Base-by-base conservation (phyloP, 176 grass and related monocot species). In the Ampelocalamus luodianensis region DNA sequence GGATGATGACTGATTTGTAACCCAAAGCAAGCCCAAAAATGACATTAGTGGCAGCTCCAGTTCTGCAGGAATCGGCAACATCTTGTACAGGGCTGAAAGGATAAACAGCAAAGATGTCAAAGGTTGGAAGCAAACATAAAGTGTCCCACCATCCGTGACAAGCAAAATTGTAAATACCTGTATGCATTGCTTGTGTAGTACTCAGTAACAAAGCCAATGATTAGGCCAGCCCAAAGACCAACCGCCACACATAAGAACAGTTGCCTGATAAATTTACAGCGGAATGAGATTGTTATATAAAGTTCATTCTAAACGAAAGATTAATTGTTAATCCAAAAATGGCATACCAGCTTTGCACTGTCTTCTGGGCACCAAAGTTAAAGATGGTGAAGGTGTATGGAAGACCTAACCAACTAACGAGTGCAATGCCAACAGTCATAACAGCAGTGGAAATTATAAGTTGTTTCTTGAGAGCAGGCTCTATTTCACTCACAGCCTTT, bases 1-100 rank as follows among this genome's bases (percentile, higher is more conserved):
- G 91, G 66, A 92, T 87, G 73, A 92, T 92, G 54, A 90, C 87
- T 16, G 87, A 92, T 87, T 92, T 90, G 76, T 92, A 92, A 53
- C 87, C 87, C 85, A 92, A 82, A 72, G 87, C 91, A 86, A 92
- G 77, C 18, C 87, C 87, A 77, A 90, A 87, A 32, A 87, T 92
- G 55, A 92, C 91, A 73, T 92, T 92, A 61, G 91, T 92, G 36
- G 91, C 91, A 58, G 91, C 87, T 64, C 91, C 91, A 72, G 87
- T 93, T 84, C 91, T 87, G 68, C 88, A 93, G 51, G 91, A 90
- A 74, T 90, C 85, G 27, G 91, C 91, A 72, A 90, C 87, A 61
- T 83, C 91, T 82, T 87, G 88, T 49, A 90, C 91, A 65, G 91
- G 91, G 17, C 88, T 93, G 88, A 69, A 87, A 87, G 20, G 24